Evolutionary conservation across 2,329 filamentous ascomycete genomes (phyloP).

Genomic region (Monilinia aucupariae): DNA sequence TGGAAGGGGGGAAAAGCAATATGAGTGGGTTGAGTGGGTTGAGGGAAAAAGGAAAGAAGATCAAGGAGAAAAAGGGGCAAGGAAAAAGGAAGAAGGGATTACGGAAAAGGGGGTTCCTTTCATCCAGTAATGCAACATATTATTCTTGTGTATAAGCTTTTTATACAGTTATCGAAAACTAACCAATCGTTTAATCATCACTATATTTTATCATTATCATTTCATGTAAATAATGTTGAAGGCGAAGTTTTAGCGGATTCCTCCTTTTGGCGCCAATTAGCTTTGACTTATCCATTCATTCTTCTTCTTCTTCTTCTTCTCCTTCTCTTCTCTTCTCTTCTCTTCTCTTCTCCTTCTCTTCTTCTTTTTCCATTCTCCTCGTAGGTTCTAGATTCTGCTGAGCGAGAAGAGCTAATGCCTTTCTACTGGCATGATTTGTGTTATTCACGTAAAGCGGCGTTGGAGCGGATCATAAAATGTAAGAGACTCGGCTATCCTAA

Average conservation of each 20-base stretch:
- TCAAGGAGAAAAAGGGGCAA: neutral
- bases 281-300: neutral
- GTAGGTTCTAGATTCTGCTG: too few species aligned
- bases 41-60: neutral
- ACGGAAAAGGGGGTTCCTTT: neutral
- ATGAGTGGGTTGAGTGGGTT: too few species aligned
- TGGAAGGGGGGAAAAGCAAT: neutral
- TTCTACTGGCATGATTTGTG: neutral
- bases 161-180: too few species aligned
- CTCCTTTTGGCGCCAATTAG: neutral
- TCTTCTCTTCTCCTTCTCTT: too few species aligned
- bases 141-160: neutral
- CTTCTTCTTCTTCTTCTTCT: neutral
- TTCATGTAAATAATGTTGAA: too few species aligned
- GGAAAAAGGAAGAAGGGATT: too few species aligned
- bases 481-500: neutral
- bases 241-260: neutral
- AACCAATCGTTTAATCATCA: too few species aligned
- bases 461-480: neutral
- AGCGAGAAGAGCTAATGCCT: neutral
- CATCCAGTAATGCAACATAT: neutral
- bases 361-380: too few species aligned
- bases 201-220: too few species aligned
- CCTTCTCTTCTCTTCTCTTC: neutral
- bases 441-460: conserved; percentile 4